Percentiles rank a stretch among this genome's conserved stretches.
phyloP scores from a whole-genome alignment of 2,329 filamentous ascomycete genomes.

The Trichoderma asperellum region DNA sequence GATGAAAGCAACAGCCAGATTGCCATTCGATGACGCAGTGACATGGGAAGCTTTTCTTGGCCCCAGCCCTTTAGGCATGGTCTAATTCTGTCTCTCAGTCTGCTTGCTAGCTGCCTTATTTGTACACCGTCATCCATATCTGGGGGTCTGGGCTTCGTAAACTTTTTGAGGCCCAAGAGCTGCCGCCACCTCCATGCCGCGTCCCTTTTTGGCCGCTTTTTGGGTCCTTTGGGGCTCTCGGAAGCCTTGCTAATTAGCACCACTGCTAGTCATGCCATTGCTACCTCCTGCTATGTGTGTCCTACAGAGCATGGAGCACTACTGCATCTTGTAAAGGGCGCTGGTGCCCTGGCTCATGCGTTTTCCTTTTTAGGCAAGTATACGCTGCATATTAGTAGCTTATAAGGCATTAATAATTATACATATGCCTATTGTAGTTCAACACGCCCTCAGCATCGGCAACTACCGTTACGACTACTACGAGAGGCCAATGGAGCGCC shows the following conservation, averaged over 20 bases:
- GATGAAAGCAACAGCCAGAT: background rate
- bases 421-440: background rate
- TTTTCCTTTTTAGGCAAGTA: conserved; percentile 6
- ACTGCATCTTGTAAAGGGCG: background rate
- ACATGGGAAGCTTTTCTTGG: conserved; percentile 18
- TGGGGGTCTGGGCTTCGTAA: background rate
- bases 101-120: conserved; percentile 6
- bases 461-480: background rate
- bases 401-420: conserved; percentile 1
- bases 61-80: background rate
- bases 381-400: background rate
- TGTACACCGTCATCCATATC: background rate
- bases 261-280: background rate
- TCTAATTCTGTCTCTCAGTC: background rate
- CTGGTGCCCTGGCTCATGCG: background rate
- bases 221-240: background rate
- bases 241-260: conserved; percentile 2
- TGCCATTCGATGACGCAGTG: background rate
- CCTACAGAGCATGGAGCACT: background rate
- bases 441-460: background rate
- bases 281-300: no score
- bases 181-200: conserved; percentile 9
- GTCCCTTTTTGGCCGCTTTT: background rate
- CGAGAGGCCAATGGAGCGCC: background rate
- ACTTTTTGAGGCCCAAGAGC: background rate